Evolutionary conservation across 1,139 yeast species (phyloP), one percentile per base, ranked within the genome.

Genomic region (Suhomyces choctaworum): DNA sequence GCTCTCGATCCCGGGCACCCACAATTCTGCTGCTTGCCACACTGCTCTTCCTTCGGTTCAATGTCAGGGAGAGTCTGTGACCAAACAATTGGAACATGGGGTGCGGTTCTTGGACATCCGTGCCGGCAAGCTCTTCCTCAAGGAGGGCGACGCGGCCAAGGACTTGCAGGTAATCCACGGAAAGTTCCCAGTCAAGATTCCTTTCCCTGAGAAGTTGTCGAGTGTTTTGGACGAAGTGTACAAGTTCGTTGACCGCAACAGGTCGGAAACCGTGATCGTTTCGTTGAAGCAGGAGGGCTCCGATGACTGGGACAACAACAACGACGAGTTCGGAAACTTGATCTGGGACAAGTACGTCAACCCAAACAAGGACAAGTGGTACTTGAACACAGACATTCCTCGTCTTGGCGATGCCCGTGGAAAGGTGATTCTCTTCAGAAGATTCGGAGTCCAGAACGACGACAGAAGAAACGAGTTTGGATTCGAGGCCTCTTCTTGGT

Each of bases 241-340:
- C 54, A 63, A 65, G 9, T 85, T 81, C 50, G 61, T 84, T 43
- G 61, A 66, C 12, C 45, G 60, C 9, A 72, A 82, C 57, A 62
- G 58, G 2, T 69, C 80, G 2, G 94, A 85, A 56, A 63, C 77
- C 8, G 86, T 82, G 8, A 58, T 85, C 40, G 76, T 85, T 9
- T 82, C 90, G 1, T 58, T 85, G 42, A 85, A 84, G 54, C 86
- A 81, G 52, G 94, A 85, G 58, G 94, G 94, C 27, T 62, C 77
- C 11, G 76, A 79, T 40, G 71, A 67, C 41, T 81, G 88, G 86
- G 70, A 79, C 51, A 73, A 77, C 43, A 70, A 69, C 33, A 56
- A 67, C 32, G 86, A 81, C 49, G 90, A 82, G 53, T 82, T 85
- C 53, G 78, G 79, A 22, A 76, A 78, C 47, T 64, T 75, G 37